These are phyloP conservation scores for Didymella sp. DNA, from an alignment of 2,329 filamentous ascomycete species.

Conservation along the genomic window DNA sequence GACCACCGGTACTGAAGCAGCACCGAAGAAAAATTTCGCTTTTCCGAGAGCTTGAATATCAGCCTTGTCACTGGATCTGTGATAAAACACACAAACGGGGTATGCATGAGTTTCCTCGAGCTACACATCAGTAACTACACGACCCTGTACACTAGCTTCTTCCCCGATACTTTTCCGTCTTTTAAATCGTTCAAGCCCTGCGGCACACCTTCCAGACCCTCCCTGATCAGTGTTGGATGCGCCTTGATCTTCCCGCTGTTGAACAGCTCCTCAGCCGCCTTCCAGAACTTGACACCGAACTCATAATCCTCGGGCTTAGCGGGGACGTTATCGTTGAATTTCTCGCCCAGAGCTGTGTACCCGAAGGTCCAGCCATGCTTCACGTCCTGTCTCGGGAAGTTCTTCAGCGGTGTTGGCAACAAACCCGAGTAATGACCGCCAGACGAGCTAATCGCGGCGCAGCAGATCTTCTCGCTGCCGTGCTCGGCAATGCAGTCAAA, in stretches of 20 bases:
- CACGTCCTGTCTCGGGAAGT: constrained; percentile 53
- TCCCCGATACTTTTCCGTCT: constrained; percentile 43
- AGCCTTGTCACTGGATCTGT: not conserved
- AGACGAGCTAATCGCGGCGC: constrained; percentile 32
- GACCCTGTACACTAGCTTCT: constrained; percentile 45
- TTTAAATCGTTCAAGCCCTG: constrained; percentile 44
- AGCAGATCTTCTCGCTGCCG: constrained; percentile 26
- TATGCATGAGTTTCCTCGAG: not conserved
- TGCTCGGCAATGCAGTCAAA: constrained; percentile 57
- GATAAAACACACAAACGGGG: not conserved
- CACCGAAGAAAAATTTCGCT: not conserved
- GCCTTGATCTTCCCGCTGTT: constrained; percentile 43
- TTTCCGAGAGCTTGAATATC: not conserved
- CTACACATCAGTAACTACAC: constrained; percentile 2
- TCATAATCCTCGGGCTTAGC: constrained; percentile 37
- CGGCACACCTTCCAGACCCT: constrained; percentile 41
- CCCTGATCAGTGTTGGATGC: constrained; percentile 39
- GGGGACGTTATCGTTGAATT: constrained; percentile 42
- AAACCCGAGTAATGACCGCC: constrained; percentile 32
- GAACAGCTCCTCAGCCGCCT: constrained; percentile 31
- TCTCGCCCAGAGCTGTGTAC: constrained; percentile 55
- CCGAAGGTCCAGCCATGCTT: constrained; percentile 53
- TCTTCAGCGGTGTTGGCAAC: constrained; percentile 25
- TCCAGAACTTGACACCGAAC: constrained; percentile 40
- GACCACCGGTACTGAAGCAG: not conserved